phyloP scores from a whole-genome alignment of 768 basidiomycete genomes.

The Collybia mongolica region DNA sequence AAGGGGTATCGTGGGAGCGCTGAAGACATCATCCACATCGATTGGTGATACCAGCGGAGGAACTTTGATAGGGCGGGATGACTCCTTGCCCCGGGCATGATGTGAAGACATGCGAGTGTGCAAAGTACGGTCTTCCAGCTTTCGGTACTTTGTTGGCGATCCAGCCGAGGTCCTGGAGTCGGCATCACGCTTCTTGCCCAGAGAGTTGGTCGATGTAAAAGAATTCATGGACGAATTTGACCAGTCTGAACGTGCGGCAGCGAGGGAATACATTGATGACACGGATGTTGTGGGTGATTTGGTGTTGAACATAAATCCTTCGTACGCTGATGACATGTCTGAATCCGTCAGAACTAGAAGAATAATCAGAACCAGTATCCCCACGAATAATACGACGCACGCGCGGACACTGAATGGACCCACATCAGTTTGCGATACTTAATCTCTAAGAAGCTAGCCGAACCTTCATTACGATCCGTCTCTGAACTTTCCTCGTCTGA shows the following conservation, averaged over 20 bases:
- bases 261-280: slow-evolving; percentile 3
- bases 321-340: slow-evolving; percentile 3
- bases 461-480: slow-evolving; percentile 9
- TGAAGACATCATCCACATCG: slow-evolving; percentile 3
- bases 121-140: not conserved
- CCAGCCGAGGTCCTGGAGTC: not conserved
- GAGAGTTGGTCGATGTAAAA: not conserved
- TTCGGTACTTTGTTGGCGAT: slow-evolving; percentile 15
- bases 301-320: not conserved
- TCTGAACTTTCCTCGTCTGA: slow-evolving; percentile 9
- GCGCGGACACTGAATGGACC: slow-evolving; percentile 1
- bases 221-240: slow-evolving; percentile 2
- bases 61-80: too few relatives aligned
- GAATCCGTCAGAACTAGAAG: slow-evolving; percentile 15
- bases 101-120: not conserved
- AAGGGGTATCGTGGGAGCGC: not conserved
- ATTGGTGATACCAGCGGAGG: not conserved
- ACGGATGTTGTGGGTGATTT: not conserved
- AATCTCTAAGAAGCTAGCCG: not conserved
- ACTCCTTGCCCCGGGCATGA: not conserved
- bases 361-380: not conserved
- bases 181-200: slow-evolving; percentile 2
- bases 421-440: not conserved
- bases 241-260: slow-evolving; percentile 6
- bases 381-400: not conserved